Evolutionary conservation across 257 asterid genomes (phyloP).

Genomic region (Solanum virginianum): DNA sequence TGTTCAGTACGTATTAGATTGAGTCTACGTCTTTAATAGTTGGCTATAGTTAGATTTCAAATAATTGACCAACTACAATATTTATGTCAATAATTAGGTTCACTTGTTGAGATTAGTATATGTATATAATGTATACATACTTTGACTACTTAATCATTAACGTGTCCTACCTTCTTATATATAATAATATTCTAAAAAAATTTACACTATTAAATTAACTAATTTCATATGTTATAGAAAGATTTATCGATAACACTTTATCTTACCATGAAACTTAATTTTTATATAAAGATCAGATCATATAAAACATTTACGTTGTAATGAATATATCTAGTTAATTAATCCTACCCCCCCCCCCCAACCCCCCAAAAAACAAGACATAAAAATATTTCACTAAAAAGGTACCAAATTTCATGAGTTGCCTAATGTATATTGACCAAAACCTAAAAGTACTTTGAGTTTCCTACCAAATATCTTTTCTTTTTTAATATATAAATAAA

Average conservation of each 20-base stretch:
- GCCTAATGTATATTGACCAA: background rate
- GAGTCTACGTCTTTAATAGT: background rate
- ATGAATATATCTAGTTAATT: background rate
- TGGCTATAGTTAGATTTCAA: background rate
- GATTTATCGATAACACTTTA: background rate
- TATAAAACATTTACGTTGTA: background rate
- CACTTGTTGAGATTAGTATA: background rate
- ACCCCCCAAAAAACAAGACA: background rate
- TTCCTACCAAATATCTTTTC: background rate
- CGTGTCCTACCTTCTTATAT: background rate
- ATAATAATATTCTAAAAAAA: background rate
- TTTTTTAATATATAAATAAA: too few relatives aligned
- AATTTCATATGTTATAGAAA: background rate
- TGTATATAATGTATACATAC: background rate
- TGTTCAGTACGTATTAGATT: background rate
- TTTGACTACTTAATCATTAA: background rate
- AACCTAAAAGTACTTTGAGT: background rate
- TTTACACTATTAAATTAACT: too few relatives aligned
- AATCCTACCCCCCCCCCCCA: too few relatives aligned
- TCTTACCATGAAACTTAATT: background rate
- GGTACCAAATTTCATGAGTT: background rate
- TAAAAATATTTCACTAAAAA: background rate
- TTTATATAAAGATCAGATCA: background rate
- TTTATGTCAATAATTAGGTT: background rate
- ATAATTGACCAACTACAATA: background rate